These are phyloP conservation scores for Begonia fuchsioides DNA, from an alignment of 306 rosid species.

Conservation along the genomic window DNA sequence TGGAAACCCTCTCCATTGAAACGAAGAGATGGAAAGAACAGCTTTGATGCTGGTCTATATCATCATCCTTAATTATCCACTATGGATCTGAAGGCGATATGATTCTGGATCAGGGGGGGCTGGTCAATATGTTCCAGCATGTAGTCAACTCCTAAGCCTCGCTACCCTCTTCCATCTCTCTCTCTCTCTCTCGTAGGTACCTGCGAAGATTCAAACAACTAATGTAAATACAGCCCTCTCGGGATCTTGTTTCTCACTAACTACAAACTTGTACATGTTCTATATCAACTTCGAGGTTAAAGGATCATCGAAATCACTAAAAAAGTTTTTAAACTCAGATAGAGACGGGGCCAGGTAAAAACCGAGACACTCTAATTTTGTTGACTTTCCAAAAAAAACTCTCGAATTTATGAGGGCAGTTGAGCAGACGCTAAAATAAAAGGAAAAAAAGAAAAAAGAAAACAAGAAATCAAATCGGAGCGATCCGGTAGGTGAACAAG, in stretches of 20 bases:
- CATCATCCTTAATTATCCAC: too few species aligned
- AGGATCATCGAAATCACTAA: too few species aligned
- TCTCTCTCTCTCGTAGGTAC: neutral
- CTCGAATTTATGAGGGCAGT: neutral
- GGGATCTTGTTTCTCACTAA: neutral
- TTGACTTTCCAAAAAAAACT: neutral
- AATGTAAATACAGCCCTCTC: too few species aligned
- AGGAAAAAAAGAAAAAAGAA: neutral
- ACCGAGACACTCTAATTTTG: neutral
- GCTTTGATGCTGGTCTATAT: too few species aligned
- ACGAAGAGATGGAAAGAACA: neutral
- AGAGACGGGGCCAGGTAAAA: neutral
- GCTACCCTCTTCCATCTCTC: neutral
- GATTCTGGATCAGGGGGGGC: neutral
- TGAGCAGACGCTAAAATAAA: neutral
- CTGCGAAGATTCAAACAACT: too few species aligned
- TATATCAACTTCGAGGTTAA: too few species aligned
- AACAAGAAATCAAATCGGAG: neutral
- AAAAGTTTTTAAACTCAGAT: too few species aligned
- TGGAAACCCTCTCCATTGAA: constrained; percentile 37
- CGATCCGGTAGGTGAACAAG: neutral
- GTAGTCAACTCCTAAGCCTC: neutral
- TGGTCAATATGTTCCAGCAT: neutral
- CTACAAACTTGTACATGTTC: neutral
- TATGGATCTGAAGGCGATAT: too few species aligned